Evolutionary conservation across 2,329 filamentous ascomycete genomes (phyloP), one percentile per base, ranked within the genome.

Genomic region (Fusarium incarnatum): DNA sequence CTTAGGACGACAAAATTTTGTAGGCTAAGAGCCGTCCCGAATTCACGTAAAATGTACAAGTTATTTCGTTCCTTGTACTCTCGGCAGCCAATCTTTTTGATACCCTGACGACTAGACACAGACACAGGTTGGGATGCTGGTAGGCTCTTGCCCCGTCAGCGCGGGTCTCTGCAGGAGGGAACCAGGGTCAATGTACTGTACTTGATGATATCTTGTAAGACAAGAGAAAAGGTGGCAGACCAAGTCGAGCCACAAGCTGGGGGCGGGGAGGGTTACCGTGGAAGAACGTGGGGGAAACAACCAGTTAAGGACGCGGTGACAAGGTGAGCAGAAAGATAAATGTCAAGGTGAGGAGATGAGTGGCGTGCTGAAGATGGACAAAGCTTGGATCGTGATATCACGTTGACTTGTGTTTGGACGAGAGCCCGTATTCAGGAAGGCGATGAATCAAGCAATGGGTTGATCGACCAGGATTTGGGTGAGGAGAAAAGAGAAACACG

Each of bases 311-410:
- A 55, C 30, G 47, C 69, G 67, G 64, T 67, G 70, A 70, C 71
- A 67, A 76, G 73, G 74, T 76, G 60, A 64, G 48, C 72, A 75
- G 67, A 41, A 58, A n/a, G 67, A 76, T 69, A 65, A 55, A 64
- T 54, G 46, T 30, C 62, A 68, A 75, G 72, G 71, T 76, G 73
- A 76, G 74, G 73, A 76, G 74, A 76, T 34, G 67, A 56, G 67
- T 76, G 74, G 73, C 64, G 73, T 76, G 50, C 46, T 40, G 45
- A 64, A 58, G 60, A 42, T 45, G 56, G 48, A 32, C 53, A 45
- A 56, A 54, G 54, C 57, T 56, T 60, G 41, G 54, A 16, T 42
- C 37, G 42, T 34, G 56, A 62, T 64, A 62, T 67, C 71, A 76
- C 73, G 63, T 66, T 76, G 71, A 32, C 47, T 50, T 34, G 55